Conservation (phyloP, 2,329 filamentous ascomycete genomes). For the Calonectria pauciramosa region DNA sequence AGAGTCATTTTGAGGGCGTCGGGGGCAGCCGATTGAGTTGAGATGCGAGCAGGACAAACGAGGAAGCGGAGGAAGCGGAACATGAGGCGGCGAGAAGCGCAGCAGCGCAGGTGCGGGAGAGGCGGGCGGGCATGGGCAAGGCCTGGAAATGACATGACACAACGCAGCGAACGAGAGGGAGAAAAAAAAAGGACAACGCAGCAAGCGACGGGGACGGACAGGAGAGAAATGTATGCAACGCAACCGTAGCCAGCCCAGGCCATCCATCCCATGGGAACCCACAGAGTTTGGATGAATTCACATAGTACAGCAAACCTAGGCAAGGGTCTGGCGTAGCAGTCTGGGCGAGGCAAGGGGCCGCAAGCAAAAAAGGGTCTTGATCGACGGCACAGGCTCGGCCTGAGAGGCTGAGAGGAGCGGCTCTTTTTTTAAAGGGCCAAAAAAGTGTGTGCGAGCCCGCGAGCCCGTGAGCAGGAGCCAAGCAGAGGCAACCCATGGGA, state of each 20-base stretch:
- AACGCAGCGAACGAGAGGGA: background rate
- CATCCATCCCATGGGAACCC: background rate
- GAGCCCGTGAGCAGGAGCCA: background rate
- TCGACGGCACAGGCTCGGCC: slow-evolving; percentile 17
- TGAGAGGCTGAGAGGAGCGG: slow-evolving; percentile 25
- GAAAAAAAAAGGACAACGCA: slow-evolving; percentile 16
- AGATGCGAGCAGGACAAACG: background rate
- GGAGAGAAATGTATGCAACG: background rate
- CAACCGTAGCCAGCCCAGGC: background rate
- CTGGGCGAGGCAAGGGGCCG: background rate
- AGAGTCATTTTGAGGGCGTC: slow-evolving; percentile 4
- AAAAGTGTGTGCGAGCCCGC: background rate
- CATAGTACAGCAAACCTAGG: slow-evolving; percentile 7
- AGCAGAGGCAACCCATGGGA: slow-evolving; percentile 17
- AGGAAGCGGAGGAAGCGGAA: slow-evolving; percentile 3
- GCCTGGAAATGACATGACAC: slow-evolving; percentile 14
- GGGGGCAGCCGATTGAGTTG: slow-evolving; percentile 11
- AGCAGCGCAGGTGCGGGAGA: slow-evolving; percentile 1
- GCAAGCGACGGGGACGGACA: slow-evolving; percentile 1
- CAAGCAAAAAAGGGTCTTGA: slow-evolving; percentile 8
- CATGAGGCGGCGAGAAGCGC: background rate
- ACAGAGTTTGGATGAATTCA: slow-evolving; percentile 17
- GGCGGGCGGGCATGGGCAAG: slow-evolving; percentile 3
- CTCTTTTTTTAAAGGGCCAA: slow-evolving; percentile 10
- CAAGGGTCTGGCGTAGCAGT: slow-evolving; percentile 4